These are phyloP conservation scores for Leersia perrieri DNA, from an alignment of 176 grass and related monocot species.

Conservation along the genomic window DNA sequence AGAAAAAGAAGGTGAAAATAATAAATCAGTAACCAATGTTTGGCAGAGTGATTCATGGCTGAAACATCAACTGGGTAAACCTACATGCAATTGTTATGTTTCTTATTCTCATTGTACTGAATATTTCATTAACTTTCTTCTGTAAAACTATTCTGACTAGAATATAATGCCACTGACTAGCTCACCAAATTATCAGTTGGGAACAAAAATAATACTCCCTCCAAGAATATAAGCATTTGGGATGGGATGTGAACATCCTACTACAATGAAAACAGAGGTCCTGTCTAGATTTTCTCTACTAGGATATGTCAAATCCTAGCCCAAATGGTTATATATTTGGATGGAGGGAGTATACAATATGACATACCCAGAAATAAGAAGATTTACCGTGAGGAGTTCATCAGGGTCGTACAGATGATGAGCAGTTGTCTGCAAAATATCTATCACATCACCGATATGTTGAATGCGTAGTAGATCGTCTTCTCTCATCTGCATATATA, in stretches of 20 bases:
- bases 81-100: background rate
- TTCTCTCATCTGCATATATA: constrained; percentile 75
- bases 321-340: too few relatives aligned
- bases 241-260: too few relatives aligned
- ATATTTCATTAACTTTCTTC: background rate
- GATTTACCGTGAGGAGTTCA: constrained; percentile 75
- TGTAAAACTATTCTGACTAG: background rate
- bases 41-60: background rate
- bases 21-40: background rate
- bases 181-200: background rate
- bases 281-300: too few relatives aligned
- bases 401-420: constrained; percentile 87
- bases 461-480: constrained; percentile 70
- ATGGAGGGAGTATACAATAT: too few relatives aligned
- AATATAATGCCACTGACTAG: background rate
- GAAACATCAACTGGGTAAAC: background rate
- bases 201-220: background rate
- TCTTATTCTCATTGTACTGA: background rate
- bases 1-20: background rate
- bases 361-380: background rate
- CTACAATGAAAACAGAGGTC: too few relatives aligned
- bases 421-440: constrained; percentile 78
- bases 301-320: too few relatives aligned
- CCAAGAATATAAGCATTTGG: too few relatives aligned
- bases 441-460: constrained; percentile 94